These are phyloP conservation scores for Taiozyma sp. DNA, from an alignment of 1,139 yeast species.

Conservation along the genomic window DNA sequence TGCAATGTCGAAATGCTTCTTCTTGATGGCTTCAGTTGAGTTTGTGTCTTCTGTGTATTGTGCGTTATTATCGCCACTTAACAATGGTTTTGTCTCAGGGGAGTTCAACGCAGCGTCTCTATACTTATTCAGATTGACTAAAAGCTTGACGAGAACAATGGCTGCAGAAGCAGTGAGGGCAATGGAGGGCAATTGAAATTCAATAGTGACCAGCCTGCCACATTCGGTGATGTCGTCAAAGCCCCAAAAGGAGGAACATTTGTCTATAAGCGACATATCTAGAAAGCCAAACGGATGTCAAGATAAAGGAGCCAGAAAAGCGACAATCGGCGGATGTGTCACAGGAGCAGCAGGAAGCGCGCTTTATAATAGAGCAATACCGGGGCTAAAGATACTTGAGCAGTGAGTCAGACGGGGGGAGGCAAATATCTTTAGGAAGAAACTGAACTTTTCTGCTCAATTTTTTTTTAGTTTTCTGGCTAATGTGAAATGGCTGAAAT, in stretches of 20 bases:
- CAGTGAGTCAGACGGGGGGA: neutral
- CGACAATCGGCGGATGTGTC: neutral
- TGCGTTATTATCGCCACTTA: neutral
- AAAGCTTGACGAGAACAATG: slow-evolving; percentile 3
- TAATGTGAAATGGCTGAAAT: neutral
- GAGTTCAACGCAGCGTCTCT: neutral
- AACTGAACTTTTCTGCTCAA: neutral
- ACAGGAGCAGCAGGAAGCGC: neutral
- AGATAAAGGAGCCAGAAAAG: neutral
- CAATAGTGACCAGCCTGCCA: slow-evolving; percentile 22
- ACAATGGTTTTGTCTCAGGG: slow-evolving; percentile 1
- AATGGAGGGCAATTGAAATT: slow-evolving; percentile 18
- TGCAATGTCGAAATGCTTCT: slow-evolving; percentile 28
- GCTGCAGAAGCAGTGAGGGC: slow-evolving; percentile 9
- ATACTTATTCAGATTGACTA: neutral
- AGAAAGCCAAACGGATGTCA: neutral
- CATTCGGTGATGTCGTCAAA: slow-evolving; percentile 32
- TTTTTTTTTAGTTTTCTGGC: neutral
- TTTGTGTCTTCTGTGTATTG: neutral
- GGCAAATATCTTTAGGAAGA: neutral
- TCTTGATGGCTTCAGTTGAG: slow-evolving; percentile 19
- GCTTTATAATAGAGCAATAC: neutral
- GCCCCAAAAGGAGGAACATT: slow-evolving; percentile 27
- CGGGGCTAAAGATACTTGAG: neutral
- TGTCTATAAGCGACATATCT: slow-evolving; percentile 2